phyloP scores from a whole-genome alignment of 2,329 filamentous ascomycete species.

The Endoconidiophora polonica region DNA sequence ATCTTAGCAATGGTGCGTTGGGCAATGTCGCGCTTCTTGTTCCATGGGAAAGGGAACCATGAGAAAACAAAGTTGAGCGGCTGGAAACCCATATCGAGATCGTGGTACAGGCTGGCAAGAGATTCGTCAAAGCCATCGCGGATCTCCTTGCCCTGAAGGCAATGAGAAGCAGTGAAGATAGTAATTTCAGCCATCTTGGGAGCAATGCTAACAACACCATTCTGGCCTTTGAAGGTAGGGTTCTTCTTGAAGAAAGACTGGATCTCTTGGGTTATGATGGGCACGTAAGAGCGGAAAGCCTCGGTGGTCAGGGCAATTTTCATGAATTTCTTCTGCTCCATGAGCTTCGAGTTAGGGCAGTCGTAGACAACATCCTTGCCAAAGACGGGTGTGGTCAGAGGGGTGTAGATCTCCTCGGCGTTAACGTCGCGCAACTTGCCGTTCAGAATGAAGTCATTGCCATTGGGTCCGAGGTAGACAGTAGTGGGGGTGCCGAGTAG shows the following conservation, averaged over 20 bases:
- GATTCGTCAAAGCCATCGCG: conserved; percentile 64
- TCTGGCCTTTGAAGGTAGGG: conserved; percentile 48
- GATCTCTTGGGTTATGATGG: conserved; percentile 61
- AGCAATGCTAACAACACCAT: conserved; percentile 54
- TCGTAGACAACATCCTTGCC: conserved; percentile 80
- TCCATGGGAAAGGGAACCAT: conserved; percentile 79
- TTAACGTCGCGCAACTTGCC: conserved; percentile 80
- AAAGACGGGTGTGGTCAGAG: conserved; percentile 57
- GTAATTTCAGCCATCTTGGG: conserved; percentile 71
- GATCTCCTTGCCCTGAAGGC: conserved; percentile 70
- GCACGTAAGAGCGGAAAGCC: conserved; percentile 59
- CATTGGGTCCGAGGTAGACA: conserved; percentile 63
- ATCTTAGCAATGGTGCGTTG: conserved; percentile 66
- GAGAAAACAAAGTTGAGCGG: conserved; percentile 82
- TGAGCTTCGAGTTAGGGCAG: conserved; percentile 77
- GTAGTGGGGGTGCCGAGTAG: conserved; percentile 81
- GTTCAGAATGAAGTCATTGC: conserved; percentile 85
- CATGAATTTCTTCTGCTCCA: conserved; percentile 95
- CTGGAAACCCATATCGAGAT: conserved; percentile 78
- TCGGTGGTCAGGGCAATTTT: conserved; percentile 64
- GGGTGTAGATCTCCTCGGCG: conserved; percentile 78
- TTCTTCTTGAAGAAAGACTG: conserved; percentile 54
- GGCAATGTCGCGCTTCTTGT: conserved; percentile 62
- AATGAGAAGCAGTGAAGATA: conserved; percentile 76
- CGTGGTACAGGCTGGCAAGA: conserved; percentile 70